phyloP scores from a whole-genome alignment of 176 grass and related monocot genomes.

The Eragrostis nindensis region DNA sequence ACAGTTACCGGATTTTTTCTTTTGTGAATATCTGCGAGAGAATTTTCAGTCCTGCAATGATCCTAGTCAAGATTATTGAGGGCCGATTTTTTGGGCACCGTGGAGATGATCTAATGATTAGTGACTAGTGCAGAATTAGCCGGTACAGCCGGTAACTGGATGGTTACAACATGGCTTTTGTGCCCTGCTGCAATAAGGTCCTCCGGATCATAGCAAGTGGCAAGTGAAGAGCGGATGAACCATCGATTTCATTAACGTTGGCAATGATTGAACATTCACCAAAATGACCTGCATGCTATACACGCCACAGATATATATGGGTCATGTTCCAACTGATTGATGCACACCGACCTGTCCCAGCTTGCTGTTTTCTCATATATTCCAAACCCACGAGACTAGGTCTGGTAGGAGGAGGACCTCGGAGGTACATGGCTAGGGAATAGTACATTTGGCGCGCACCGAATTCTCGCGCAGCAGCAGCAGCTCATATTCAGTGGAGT shows the following conservation, averaged over 20 bases:
- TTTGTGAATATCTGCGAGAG: too few relatives aligned
- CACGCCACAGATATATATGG: neutral
- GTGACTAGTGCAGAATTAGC: too few relatives aligned
- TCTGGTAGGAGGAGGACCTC: neutral
- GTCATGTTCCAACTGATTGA: neutral
- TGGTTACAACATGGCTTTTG: too few relatives aligned
- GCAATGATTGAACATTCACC: neutral
- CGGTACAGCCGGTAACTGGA: too few relatives aligned
- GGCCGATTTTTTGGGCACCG: too few relatives aligned
- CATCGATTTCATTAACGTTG: neutral
- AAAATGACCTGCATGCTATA: neutral
- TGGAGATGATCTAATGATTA: too few relatives aligned
- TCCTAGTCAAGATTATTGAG: too few relatives aligned
- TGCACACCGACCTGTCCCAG: neutral
- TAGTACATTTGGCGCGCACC: neutral
- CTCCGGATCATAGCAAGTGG: neutral
- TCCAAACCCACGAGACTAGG: neutral
- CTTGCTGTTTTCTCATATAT: constrained; percentile 27
- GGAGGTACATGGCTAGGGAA: neutral
- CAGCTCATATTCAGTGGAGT: neutral
- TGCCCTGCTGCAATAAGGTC: neutral
- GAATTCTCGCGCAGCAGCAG: neutral
- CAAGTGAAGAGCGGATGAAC: neutral
- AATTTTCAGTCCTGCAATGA: too few relatives aligned
- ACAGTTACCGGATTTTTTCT: too few relatives aligned